Evolutionary conservation across 495 filamentous ascomycete species (phyloP).

Genomic region (Patellaria atrata): DNA sequence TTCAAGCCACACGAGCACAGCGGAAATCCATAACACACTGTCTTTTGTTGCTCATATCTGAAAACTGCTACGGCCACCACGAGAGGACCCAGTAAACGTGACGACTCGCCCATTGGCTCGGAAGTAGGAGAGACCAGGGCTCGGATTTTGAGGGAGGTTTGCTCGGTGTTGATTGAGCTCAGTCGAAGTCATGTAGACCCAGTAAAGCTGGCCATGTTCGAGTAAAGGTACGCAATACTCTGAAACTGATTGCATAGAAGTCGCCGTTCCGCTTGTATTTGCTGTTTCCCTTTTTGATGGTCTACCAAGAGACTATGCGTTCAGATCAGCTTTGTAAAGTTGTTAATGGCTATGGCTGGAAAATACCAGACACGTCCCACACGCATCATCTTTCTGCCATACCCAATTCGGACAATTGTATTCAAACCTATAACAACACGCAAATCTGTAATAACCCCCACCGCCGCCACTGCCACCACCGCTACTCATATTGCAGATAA

Average conservation of each 20-base stretch:
- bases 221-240: slow-evolving; percentile 1
- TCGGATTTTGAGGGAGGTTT: no score
- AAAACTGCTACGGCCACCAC: no score
- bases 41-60: no score
- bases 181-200: background rate
- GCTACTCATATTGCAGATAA: background rate
- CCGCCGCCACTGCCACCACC: slow-evolving; percentile 1
- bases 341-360: slow-evolving; percentile 4
- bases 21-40: no score
- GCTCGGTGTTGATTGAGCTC: no score
- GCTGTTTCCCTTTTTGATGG: slow-evolving; percentile 1
- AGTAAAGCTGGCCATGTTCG: background rate
- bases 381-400: slow-evolving; percentile 5
- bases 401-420: slow-evolving; percentile 3
- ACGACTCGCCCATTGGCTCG: no score
- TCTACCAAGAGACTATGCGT: background rate
- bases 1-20: no score
- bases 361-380: slow-evolving; percentile 7
- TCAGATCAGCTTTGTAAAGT: slow-evolving; percentile 2
- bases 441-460: slow-evolving; percentile 1
- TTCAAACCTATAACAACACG: background rate
- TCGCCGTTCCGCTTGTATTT: background rate
- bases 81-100: no score
- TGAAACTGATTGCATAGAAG: background rate
- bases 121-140: no score